These are phyloP conservation scores for Dentipellis fragilis DNA, from an alignment of 768 basidiomycete species.

Conservation along the genomic window DNA sequence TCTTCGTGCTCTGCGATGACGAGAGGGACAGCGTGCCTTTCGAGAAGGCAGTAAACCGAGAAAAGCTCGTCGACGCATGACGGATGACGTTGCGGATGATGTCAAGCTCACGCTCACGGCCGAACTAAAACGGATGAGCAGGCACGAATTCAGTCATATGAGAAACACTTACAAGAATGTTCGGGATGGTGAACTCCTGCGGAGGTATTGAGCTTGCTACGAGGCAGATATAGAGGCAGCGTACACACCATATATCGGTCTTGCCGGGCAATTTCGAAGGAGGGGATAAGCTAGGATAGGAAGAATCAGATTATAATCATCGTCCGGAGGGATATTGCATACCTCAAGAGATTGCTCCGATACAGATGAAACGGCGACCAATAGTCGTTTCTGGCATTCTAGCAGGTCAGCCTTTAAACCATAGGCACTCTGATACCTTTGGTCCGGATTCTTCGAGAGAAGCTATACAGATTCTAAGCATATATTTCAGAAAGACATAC, in stretches of 20 bases:
- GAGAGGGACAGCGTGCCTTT: constrained; percentile 31
- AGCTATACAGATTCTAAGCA: constrained; percentile 30
- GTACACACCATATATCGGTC: constrained; percentile 54
- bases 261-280: constrained; percentile 54
- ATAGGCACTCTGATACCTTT: constrained; percentile 61
- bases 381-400: constrained; percentile 56
- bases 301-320: constrained; percentile 4
- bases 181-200: constrained; percentile 64
- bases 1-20: constrained; percentile 24
- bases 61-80: constrained; percentile 48
- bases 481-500: neutral
- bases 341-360: constrained; percentile 52
- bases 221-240: neutral
- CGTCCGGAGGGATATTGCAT: constrained; percentile 6
- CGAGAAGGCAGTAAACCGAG: constrained; percentile 35
- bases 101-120: constrained; percentile 63
- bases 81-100: constrained; percentile 50
- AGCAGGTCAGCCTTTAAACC: constrained; percentile 60
- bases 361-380: constrained; percentile 46
- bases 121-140: constrained; percentile 33
- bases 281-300: constrained; percentile 45
- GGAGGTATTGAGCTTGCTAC: neutral
- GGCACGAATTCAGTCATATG: neutral
- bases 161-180: constrained; percentile 39
- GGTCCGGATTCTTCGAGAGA: constrained; percentile 57